Percentiles rank a stretch among this genome's conserved stretches.
Evolutionary conservation across 2,329 filamentous ascomycete genomes (phyloP).

Genomic region (Epichloe sp.): DNA sequence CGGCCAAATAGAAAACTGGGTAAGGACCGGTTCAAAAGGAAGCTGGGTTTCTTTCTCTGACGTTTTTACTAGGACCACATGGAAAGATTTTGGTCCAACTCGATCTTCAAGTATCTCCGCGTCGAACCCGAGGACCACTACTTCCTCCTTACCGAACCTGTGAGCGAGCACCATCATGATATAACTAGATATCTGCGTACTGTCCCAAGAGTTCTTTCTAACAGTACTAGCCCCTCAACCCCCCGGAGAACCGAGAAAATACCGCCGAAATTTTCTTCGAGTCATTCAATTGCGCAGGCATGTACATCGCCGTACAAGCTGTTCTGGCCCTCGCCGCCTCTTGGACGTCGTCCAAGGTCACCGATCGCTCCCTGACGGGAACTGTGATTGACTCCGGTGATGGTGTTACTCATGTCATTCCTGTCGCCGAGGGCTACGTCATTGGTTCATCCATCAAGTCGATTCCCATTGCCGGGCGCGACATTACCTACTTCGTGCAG

Average conservation of each 20-base stretch:
- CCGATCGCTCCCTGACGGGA: constrained; percentile 87
- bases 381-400: constrained; percentile 98
- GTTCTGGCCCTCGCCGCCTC: constrained; percentile 92
- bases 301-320: constrained; percentile 97
- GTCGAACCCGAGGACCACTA: constrained; percentile 98
- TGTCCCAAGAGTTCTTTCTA: background rate
- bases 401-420: constrained; percentile 97
- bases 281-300: constrained; percentile 96
- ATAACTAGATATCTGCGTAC: background rate
- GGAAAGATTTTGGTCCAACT: constrained; percentile 99
- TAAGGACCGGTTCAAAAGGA: constrained; percentile 27
- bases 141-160: constrained; percentile 93
- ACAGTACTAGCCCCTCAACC: constrained; percentile 67
- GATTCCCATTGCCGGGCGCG: constrained; percentile 92
- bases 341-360: constrained; percentile 97
- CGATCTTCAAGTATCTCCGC: constrained; percentile 97
- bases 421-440: constrained; percentile 95
- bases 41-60: constrained; percentile 14
- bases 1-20: constrained; percentile 98
- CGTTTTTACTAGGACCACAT: constrained; percentile 67
- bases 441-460: constrained; percentile 99
- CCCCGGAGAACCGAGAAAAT: constrained; percentile 98
- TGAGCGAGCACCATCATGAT: constrained; percentile 38
- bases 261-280: constrained; percentile 99
- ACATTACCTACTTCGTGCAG: constrained; percentile 98